These are phyloP conservation scores for Paxillus rubicundulus DNA, from an alignment of 768 basidiomycete species.

Conservation along the genomic window DNA sequence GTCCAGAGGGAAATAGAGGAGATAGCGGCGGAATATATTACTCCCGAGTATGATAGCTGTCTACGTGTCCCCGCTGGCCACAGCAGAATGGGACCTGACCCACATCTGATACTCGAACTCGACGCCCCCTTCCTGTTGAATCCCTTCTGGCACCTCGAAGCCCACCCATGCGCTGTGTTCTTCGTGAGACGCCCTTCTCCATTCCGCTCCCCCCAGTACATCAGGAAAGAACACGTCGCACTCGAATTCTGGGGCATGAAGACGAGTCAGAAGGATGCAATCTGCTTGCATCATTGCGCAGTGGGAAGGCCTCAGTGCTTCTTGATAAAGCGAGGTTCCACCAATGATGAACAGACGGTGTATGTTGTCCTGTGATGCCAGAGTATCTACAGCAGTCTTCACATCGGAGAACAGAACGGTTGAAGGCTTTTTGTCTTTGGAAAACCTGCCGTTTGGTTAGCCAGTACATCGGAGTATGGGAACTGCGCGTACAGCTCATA, in stretches of 20 bases:
- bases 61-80: neutral
- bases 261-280: constrained; percentile 84
- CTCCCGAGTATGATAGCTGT: constrained; percentile 1
- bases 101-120: constrained; percentile 97
- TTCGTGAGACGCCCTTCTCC: constrained; percentile 58
- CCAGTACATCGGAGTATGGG: neutral
- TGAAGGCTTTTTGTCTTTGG: constrained; percentile 10
- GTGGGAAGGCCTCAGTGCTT: constrained; percentile 39
- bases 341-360: constrained; percentile 85
- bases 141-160: constrained; percentile 73
- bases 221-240: constrained; percentile 90
- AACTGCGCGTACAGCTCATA: constrained; percentile 58
- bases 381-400: constrained; percentile 13
- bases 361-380: constrained; percentile 25
- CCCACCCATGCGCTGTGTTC: constrained; percentile 74
- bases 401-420: constrained; percentile 25
- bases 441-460: constrained; percentile 16
- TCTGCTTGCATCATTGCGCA: constrained; percentile 51
- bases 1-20: neutral
- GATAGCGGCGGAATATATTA: too few relatives aligned
- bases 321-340: constrained; percentile 81
- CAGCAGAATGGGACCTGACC: constrained; percentile 43
- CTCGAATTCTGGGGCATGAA: constrained; percentile 70
- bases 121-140: constrained; percentile 79
- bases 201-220: constrained; percentile 47